These are phyloP conservation scores for Gliomastix tumulicola DNA, from an alignment of 2,329 filamentous ascomycete genomes.

Conservation along the genomic window DNA sequence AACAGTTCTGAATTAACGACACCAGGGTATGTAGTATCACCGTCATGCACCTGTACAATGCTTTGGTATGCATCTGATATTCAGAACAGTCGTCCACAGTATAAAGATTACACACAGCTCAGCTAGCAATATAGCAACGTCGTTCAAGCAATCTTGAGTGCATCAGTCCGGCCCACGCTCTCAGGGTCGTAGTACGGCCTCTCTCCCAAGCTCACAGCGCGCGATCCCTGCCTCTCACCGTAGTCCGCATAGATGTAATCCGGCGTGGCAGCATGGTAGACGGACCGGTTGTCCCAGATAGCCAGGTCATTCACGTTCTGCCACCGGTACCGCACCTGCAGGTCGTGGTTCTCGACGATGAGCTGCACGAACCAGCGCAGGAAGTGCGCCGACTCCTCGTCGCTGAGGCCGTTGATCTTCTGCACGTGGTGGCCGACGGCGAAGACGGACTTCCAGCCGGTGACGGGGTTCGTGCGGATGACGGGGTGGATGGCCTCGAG, in stretches of 20 bases:
- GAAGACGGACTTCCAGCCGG: constrained; percentile 50
- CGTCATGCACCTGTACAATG: too few species aligned
- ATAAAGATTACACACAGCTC: too few species aligned
- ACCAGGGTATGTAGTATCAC: too few species aligned
- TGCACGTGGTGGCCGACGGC: constrained; percentile 42
- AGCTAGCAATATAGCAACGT: too few species aligned
- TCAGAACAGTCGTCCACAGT: too few species aligned
- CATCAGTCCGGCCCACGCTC: constrained; percentile 15
- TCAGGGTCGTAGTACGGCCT: constrained; percentile 43
- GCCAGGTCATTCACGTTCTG: constrained; percentile 38
- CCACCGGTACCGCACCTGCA: constrained; percentile 43
- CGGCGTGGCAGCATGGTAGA: constrained; percentile 46
- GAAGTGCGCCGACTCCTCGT: constrained; percentile 39
- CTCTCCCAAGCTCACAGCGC: constrained; percentile 47
- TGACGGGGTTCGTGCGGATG: constrained; percentile 50
- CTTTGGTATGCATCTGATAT: too few species aligned
- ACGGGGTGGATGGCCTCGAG: constrained; percentile 47
- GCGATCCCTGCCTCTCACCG: constrained; percentile 39
- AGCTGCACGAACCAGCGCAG: constrained; percentile 44
- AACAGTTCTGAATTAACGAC: too few species aligned
- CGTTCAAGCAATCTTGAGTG: too few species aligned
- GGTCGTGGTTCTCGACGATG: constrained; percentile 47
- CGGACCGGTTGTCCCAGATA: constrained; percentile 53
- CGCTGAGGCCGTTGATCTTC: constrained; percentile 41
- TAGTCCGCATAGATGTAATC: constrained; percentile 35